Base-by-base conservation (phyloP, 106 monocot species). In the Chionographis japonica region DNA sequence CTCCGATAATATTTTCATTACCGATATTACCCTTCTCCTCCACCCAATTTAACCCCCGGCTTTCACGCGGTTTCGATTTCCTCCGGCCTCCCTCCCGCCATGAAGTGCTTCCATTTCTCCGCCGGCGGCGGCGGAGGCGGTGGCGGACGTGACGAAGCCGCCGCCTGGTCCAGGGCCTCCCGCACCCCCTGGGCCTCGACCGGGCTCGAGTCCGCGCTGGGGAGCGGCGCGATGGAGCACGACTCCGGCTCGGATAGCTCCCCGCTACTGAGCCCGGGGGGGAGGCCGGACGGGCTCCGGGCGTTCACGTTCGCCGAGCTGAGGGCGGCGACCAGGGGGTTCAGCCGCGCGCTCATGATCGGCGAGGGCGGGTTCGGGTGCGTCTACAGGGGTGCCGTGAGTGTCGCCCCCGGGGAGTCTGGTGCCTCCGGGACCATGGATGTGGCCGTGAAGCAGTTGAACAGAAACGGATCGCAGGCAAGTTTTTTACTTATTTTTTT, bases 341-440 rank as follows among this genome's bases (percentile, higher is more conserved):
- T 87, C 63, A 78, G 74, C 58, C 74, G 80, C n/a, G 37, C 77
- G 13, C 54, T 80, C 13, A 3, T 83, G 59, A 77, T 87, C 52
- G 87, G 87, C 15, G 87, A 87, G 65, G 87, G 87, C 16, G 87
- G 87, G 27, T 87, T 87, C 56, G 87, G 87, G 36, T 78, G 80
- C 77, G 87, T 87, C 49, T 87, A 77, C 54, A 68, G 71, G 16
- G 87, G 87, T 4, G 60, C 67, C 14, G 65, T 86, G 14, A 15
- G 14, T 2, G 68, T 58, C 11, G 72, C 53, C 11, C 19, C 67
- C 4, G 67, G 61, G 4, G 74, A 62, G 19, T 62, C 54, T 4
- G 54, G 62, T 12, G 77, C 52, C 9, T 61, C 35, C 4, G 53
- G 36, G 62, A 71, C 42, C 4, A 61, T 83, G 72, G 68, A 87